A percentile compares a stretch with the other conserved stretches of the same genome.
phyloP scores from a whole-genome alignment of 2,329 filamentous ascomycete genomes.

The Lachnellula hyalina region DNA sequence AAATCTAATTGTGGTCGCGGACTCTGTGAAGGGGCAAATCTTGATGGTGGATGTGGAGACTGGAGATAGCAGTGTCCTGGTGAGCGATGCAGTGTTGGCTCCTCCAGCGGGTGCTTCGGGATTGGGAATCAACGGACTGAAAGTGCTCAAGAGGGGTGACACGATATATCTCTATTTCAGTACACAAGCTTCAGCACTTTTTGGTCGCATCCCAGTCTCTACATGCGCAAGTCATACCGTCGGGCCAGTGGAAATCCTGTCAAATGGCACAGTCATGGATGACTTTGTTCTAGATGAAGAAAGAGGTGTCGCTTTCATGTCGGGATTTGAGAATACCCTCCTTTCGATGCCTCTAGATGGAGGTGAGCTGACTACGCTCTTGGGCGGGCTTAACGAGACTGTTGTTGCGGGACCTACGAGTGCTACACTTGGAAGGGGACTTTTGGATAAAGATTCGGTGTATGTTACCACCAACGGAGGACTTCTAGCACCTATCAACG shows the following conservation, averaged over 20 bases:
- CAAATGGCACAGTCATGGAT: constrained; percentile 5
- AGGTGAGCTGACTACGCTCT: neutral
- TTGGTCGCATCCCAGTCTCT: constrained; percentile 18
- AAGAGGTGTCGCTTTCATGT: constrained; percentile 8
- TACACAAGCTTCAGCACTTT: constrained; percentile 1
- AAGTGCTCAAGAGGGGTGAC: constrained; percentile 3
- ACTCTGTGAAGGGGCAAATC: constrained; percentile 24
- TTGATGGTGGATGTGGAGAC: constrained; percentile 26
- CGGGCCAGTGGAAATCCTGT: constrained; percentile 11
- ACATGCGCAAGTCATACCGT: constrained; percentile 2
- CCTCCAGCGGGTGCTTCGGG: neutral
- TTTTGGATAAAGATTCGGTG: neutral
- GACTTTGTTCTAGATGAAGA: constrained; percentile 13
- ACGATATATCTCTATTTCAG: constrained; percentile 14
- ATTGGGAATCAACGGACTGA: constrained; percentile 15
- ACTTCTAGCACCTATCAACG: no score
- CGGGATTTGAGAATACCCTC: constrained; percentile 5
- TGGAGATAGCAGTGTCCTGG: constrained; percentile 12
- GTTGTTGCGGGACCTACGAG: constrained; percentile 11
- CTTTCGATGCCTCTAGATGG: constrained; percentile 6
- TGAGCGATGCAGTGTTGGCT: constrained; percentile 21
- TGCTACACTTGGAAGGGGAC: constrained; percentile 7
- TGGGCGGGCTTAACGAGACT: constrained; percentile 5
- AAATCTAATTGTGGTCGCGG: constrained; percentile 22
- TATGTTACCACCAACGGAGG: constrained; percentile 11